Evolutionary conservation across 331 rosid genomes (phyloP).

Genomic region (Erythrophleum ivorense): DNA sequence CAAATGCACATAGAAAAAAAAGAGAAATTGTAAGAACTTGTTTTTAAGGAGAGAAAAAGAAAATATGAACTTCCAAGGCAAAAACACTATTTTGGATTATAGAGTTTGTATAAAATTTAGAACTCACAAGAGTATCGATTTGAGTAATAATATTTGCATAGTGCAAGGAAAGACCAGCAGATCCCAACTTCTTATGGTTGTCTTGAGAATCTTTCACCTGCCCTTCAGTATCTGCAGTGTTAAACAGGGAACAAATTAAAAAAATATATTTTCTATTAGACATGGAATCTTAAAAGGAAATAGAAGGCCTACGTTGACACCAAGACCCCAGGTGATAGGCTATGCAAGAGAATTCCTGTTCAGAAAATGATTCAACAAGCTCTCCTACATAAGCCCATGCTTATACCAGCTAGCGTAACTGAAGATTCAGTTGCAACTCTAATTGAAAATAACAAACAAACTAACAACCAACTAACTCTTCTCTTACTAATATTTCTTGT

Average conservation of each 20-base stretch:
- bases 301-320: background rate
- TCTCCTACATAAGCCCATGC: no score
- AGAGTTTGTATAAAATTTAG: conserved; percentile 11
- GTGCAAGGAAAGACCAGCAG: conserved; percentile 96
- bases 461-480: no score
- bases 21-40: background rate
- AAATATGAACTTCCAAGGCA: conserved; percentile 13
- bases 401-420: no score
- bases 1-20: background rate
- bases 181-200: conserved; percentile 73
- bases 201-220: conserved; percentile 56
- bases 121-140: conserved; percentile 91
- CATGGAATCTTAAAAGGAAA: background rate
- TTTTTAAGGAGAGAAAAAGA: background rate
- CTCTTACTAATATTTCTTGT: no score
- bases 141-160: conserved; percentile 90
- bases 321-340: no score
- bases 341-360: no score
- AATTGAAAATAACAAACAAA: no score
- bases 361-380: no score
- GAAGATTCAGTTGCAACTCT: no score
- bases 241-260: conserved; percentile 33
- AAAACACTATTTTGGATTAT: conserved; percentile 5
- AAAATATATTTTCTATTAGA: background rate
- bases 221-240: conserved; percentile 66